Percentiles rank a stretch among this genome's conserved stretches.
Conservation (phyloP, 169 alveolate species). For the Plasmodium ovale region DNA sequence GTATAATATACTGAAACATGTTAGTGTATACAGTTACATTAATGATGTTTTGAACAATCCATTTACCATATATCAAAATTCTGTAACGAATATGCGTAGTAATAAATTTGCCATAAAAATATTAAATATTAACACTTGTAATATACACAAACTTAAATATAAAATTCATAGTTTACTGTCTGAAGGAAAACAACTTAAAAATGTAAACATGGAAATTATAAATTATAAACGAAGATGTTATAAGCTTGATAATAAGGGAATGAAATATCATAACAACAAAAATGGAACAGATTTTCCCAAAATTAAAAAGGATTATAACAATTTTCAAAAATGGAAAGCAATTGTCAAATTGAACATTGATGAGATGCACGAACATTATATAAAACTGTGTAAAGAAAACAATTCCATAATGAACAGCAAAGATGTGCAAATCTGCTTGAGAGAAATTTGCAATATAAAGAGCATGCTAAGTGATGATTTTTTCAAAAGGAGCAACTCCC, state of each 20-base stretch:
- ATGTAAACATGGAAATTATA: constrained; percentile 74
- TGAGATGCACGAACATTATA: not conserved
- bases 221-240: constrained; percentile 17
- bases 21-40: constrained; percentile 31
- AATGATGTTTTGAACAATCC: constrained; percentile 53
- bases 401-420: not conserved
- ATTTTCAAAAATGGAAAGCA: no score
- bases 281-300: constrained; percentile 2
- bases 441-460: constrained; percentile 8
- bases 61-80: constrained; percentile 38
- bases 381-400: not conserved
- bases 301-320: no score
- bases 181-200: constrained; percentile 80
- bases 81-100: constrained; percentile 25
- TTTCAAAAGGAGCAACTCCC: no score
- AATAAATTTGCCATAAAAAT: constrained; percentile 79
- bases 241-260: not conserved
- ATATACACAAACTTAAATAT: constrained; percentile 73
- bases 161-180: constrained; percentile 79
- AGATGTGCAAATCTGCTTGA: not conserved
- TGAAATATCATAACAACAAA: not conserved
- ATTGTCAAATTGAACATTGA: no score
- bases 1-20: constrained; percentile 45
- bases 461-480: not conserved
- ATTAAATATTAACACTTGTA: constrained; percentile 75